Conservation (phyloP, 2,329 filamentous ascomycete species). For the Colletotrichum gigasporum region DNA sequence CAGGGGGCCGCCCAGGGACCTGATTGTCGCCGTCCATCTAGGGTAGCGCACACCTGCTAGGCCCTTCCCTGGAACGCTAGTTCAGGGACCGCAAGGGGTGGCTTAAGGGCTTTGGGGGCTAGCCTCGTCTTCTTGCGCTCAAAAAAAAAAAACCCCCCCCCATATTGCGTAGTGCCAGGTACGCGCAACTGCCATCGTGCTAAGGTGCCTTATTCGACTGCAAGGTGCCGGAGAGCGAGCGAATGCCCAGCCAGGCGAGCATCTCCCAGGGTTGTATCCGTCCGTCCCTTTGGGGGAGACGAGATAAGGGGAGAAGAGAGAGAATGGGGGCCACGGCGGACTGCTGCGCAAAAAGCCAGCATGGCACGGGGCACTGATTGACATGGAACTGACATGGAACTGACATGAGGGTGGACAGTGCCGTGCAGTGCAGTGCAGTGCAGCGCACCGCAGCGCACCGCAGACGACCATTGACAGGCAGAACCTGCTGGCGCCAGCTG, state of each 20-base stretch:
- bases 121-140: background rate
- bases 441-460: no score
- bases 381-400: background rate
- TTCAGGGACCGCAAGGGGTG: conserved; percentile 28
- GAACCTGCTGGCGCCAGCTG: background rate
- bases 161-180: background rate
- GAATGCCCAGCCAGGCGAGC: no score
- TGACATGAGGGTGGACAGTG: no score
- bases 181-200: no score
- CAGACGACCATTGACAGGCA: no score
- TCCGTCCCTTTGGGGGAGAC: conserved; percentile 23
- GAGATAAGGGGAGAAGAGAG: background rate
- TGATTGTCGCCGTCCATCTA: conserved; percentile 5
- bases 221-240: no score
- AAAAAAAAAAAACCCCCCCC: no score
- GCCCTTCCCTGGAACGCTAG: conserved; percentile 21
- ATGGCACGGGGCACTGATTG: background rate
- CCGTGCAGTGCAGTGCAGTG: no score
- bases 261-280: no score
- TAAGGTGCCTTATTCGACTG: no score
- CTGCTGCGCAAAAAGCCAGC: background rate
- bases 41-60: conserved; percentile 5
- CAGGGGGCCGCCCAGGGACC: conserved; percentile 16
- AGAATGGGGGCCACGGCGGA: background rate
- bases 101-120: no score